Evolutionary conservation across 2,329 filamentous ascomycete genomes (phyloP).

Genomic region (Aspergillus tamarii): DNA sequence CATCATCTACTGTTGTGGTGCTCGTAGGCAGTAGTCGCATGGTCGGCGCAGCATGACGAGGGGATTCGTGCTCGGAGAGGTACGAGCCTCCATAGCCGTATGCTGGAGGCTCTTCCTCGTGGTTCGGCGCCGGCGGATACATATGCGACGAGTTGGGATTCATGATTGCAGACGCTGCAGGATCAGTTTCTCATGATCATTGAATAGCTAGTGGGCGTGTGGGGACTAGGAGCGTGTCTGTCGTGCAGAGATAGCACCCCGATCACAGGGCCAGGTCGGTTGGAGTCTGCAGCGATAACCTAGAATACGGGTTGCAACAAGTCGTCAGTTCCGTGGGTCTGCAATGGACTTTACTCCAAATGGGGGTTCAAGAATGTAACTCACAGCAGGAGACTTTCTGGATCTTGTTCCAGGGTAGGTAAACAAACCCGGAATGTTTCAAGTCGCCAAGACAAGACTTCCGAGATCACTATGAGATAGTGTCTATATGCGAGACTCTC

Average conservation of each 20-base stretch:
- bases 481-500: neutral
- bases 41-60: constrained; percentile 42
- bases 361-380: constrained; percentile 6
- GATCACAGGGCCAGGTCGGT: constrained; percentile 6
- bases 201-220: neutral
- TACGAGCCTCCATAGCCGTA: constrained; percentile 40
- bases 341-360: neutral
- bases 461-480: neutral
- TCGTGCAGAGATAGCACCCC: neutral
- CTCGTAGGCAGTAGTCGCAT: constrained; percentile 51
- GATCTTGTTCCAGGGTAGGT: neutral
- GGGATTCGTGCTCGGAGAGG: constrained; percentile 35
- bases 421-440: constrained; percentile 4
- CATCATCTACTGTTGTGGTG: constrained; percentile 39
- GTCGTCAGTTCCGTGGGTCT: neutral
- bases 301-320: neutral
- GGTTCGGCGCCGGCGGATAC: constrained; percentile 37
- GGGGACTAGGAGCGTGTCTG: neutral
- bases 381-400: neutral
- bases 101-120: constrained; percentile 48
- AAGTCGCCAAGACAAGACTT: neutral
- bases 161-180: constrained; percentile 14
- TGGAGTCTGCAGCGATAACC: neutral
- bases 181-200: neutral
- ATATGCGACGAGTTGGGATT: constrained; percentile 27